Evolutionary conservation across 2,329 filamentous ascomycete genomes (phyloP), one percentile per base, ranked within the genome.

Genomic region (Fusarium dimerum): DNA sequence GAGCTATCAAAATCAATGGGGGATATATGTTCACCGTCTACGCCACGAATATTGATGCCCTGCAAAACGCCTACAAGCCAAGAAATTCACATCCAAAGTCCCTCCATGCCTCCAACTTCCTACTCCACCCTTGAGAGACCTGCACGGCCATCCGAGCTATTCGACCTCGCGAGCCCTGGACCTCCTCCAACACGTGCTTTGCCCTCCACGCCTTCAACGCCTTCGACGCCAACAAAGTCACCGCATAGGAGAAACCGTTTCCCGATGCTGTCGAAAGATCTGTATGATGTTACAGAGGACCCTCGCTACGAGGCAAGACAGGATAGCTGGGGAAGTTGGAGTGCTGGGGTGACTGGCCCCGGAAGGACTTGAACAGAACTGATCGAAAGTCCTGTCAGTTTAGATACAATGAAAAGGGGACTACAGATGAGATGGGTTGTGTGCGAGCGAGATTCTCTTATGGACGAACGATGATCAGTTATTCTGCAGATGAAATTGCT

Each of bases 161-260:
- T 55, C 40, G 39, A 51, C 34, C 54, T 69, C 20, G 57, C 61
- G n/a, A 64, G 68, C 29, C 65, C 73, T 17, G 75, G 77, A 0
- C 77, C 79, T 1, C 77, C 78, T 1, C 78, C 78, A 0, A 75
- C 57, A 6, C 68, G 71, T n/a, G 74, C 75, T 3, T 70, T 80
- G 3, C 60, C 61, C 2, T 57, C 52, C 8, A 64, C 62, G 4
- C 58, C 62, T 8, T 51, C 55, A 11, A 51, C 48, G 1, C 52
- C 54, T 2, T 43, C 47, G 2, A 62, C 55, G 6, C 63, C 57
- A 13, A 57, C 50, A 43, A 58, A 39, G 16, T 50, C 53, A 5
- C 45, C 50, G 9, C 40, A 38, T 4, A 55, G 45, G 11, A 53
- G 60, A 9, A 48, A 39, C 62, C 11, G 55, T 56, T 0, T 51